A percentile compares a stretch with the other conserved stretches of the same genome.
These are phyloP conservation scores for Priceomyces medius DNA, from an alignment of 805 yeast species.

Conservation along the genomic window DNA sequence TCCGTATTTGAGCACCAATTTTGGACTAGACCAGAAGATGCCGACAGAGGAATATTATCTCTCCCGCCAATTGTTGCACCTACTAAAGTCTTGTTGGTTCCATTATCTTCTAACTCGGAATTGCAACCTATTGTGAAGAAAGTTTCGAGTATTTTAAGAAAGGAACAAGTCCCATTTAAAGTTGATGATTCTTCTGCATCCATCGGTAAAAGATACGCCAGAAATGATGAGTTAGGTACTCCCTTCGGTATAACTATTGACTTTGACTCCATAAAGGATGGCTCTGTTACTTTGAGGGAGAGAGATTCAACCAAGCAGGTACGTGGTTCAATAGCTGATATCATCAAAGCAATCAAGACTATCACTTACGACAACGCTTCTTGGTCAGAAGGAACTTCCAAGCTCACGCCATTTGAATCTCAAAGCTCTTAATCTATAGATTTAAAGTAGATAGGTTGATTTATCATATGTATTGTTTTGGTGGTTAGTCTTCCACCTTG, in stretches of 20 bases:
- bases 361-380: constrained; percentile 71
- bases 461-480: too few relatives aligned
- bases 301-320: constrained; percentile 97
- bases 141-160: constrained; percentile 70
- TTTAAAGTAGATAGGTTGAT: too few relatives aligned
- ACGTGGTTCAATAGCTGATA: constrained; percentile 79
- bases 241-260: constrained; percentile 98
- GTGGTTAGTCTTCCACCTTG: constrained; percentile 4
- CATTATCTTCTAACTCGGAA: constrained; percentile 81
- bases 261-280: constrained; percentile 86
- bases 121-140: constrained; percentile 71
- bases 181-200: constrained; percentile 97
- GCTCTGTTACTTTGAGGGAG: constrained; percentile 91
- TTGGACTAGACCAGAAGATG: constrained; percentile 91
- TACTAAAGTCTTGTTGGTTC: constrained; percentile 93
- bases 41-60: constrained; percentile 81
- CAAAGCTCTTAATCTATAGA: constrained; percentile 39
- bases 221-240: constrained; percentile 98
- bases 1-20: constrained; percentile 89
- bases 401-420: constrained; percentile 69
- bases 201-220: constrained; percentile 95
- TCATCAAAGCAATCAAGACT: constrained; percentile 67
- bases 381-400: constrained; percentile 85
- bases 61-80: constrained; percentile 97
- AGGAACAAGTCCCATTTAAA: constrained; percentile 86